A percentile compares a stretch with the other conserved stretches of the same genome.
Evolutionary conservation across 2,329 filamentous ascomycete species (phyloP).

Genomic region (Penicillium sp.): DNA sequence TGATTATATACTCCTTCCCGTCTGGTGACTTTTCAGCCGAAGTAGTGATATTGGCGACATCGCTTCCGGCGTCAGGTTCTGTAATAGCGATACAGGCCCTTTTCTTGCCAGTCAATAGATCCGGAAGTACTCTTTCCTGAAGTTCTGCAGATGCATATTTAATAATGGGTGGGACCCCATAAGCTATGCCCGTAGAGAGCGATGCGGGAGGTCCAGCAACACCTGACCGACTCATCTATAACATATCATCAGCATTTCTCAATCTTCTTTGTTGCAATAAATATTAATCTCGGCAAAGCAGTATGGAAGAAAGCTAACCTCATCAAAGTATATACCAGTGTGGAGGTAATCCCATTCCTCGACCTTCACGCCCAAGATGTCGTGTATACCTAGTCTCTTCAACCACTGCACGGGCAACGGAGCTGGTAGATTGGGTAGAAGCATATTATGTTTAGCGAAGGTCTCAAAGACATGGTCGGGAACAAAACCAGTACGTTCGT

Average conservation of each 20-base stretch:
- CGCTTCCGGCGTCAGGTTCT: constrained; percentile 68
- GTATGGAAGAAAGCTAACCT: constrained; percentile 37
- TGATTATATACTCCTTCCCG: constrained; percentile 66
- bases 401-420: constrained; percentile 67
- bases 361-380: constrained; percentile 63
- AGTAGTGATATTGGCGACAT: constrained; percentile 69
- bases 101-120: constrained; percentile 63
- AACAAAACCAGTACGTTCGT: constrained; percentile 63
- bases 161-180: constrained; percentile 66
- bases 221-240: constrained; percentile 60
- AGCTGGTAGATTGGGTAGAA: constrained; percentile 66
- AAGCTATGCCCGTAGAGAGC: constrained; percentile 69
- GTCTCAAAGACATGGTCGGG: constrained; percentile 61
- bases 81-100: constrained; percentile 74
- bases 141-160: constrained; percentile 62
- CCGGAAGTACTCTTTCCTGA: constrained; percentile 64
- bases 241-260: neutral
- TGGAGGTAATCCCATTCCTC: constrained; percentile 74
- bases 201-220: constrained; percentile 60
- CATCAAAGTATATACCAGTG: constrained; percentile 65
- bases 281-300: neutral
- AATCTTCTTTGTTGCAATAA: neutral
- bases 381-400: constrained; percentile 60
- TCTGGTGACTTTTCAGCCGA: constrained; percentile 60
- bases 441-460: constrained; percentile 64